Evolutionary conservation across 306 rosid genomes (phyloP).

Genomic region (Sindora glabra): DNA sequence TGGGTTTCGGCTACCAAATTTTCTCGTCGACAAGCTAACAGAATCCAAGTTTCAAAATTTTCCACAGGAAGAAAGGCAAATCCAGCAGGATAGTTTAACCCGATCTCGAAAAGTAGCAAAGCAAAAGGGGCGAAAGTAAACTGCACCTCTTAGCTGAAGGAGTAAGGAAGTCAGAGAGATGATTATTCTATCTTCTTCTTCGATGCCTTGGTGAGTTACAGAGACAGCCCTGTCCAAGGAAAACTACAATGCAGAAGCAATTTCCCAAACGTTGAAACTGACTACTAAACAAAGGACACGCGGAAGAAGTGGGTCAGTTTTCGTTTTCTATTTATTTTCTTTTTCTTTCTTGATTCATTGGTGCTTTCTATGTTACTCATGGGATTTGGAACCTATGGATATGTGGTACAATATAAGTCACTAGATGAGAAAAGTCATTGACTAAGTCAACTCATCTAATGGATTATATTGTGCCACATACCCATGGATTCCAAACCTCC

Average conservation of each 20-base stretch:
- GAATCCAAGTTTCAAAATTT: not conserved
- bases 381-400: too few species aligned
- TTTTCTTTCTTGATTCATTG: too few species aligned
- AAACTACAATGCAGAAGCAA: constrained; percentile 7
- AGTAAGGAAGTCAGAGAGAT: not conserved
- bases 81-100: not conserved
- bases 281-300: too few species aligned
- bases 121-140: not conserved
- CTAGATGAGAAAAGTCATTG: too few species aligned
- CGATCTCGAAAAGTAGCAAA: not conserved
- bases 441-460: too few species aligned
- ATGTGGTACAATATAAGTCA: too few species aligned
- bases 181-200: constrained; percentile 1
- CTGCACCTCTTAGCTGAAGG: constrained; percentile 11
- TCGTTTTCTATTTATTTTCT: too few species aligned
- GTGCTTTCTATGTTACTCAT: too few species aligned
- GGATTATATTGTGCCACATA: too few species aligned
- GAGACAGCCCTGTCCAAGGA: not conserved
- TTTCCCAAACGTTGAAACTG: not conserved
- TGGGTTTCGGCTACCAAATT: not conserved
- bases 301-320: too few species aligned
- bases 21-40: not conserved
- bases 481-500: too few species aligned
- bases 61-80: not conserved
- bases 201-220: not conserved